These are phyloP conservation scores for Adenanthera pavonina DNA, from an alignment of 306 rosid species.

Conservation along the genomic window DNA sequence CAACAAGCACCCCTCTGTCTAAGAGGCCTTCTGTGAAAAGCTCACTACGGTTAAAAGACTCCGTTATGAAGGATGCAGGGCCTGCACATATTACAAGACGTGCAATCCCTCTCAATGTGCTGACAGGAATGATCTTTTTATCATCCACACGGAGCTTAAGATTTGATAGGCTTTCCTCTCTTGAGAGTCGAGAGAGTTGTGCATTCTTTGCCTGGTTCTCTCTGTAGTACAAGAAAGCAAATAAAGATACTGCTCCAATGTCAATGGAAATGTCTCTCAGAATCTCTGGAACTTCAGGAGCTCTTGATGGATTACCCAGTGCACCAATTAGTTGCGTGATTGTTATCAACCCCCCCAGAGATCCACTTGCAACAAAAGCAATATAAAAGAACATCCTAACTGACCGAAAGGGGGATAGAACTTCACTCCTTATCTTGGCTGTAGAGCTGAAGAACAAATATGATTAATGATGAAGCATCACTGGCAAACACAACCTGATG, in stretches of 20 bases:
- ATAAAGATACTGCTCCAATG: conserved; percentile 77
- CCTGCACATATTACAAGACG: conserved; percentile 92
- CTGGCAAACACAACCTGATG: conserved; percentile 58
- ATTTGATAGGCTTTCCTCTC: conserved; percentile 86
- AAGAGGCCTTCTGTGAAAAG: conserved; percentile 78
- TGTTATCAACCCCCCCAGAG: conserved; percentile 79
- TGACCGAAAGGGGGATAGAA: conserved; percentile 81
- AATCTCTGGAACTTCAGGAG: conserved; percentile 61
- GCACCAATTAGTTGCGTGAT: conserved; percentile 73
- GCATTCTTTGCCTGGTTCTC: conserved; percentile 85
- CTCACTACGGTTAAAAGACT: conserved; percentile 74
- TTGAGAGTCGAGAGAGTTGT: conserved; percentile 75
- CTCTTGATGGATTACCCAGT: conserved; percentile 70
- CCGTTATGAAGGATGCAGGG: conserved; percentile 65
- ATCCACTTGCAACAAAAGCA: conserved; percentile 75
- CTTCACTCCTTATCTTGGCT: conserved; percentile 83
- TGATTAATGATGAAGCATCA: conserved; percentile 56
- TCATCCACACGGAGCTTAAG: conserved; percentile 82
- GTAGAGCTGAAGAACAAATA: conserved; percentile 75
- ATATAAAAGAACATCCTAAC: conserved; percentile 88
- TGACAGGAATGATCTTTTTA: conserved; percentile 66
- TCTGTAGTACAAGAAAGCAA: conserved; percentile 73
- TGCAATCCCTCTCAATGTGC: conserved; percentile 80
- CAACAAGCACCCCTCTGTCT: conserved; percentile 90
- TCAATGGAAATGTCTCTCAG: conserved; percentile 78